These are phyloP conservation scores for Crucibulum laeve DNA, from an alignment of 768 basidiomycete genomes.

Conservation along the genomic window DNA sequence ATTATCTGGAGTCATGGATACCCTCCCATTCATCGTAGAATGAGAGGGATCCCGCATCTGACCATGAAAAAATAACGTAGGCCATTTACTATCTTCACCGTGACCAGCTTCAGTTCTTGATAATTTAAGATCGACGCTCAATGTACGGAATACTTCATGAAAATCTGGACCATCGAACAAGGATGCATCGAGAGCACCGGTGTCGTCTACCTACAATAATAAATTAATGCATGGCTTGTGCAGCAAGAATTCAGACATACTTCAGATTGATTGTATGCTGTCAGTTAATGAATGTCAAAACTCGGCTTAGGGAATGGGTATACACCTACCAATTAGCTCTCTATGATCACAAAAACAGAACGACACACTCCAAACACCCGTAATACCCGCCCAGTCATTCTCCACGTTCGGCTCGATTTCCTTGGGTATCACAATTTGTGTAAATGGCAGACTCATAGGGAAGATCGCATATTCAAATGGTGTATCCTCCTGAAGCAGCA, in stretches of 20 bases:
- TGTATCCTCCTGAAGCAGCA: constrained; percentile 31
- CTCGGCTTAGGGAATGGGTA: constrained; percentile 7
- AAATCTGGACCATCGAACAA: constrained; percentile 50
- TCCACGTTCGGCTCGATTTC: constrained; percentile 30
- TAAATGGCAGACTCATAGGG: constrained; percentile 49
- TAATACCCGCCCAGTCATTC: constrained; percentile 56
- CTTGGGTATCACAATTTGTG: constrained; percentile 43
- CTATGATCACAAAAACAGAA: constrained; percentile 70
- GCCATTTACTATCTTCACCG: constrained; percentile 43
- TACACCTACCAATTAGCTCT: constrained; percentile 53
- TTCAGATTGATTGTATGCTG: constrained; percentile 45
- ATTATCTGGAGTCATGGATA: constrained; percentile 53
- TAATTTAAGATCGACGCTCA: constrained; percentile 43
- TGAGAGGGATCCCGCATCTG: constrained; percentile 37
- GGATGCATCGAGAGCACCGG: constrained; percentile 31
- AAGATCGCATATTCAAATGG: constrained; percentile 30
- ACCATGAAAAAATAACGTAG: constrained; percentile 51
- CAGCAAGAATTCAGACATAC: constrained; percentile 15
- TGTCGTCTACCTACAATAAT: constrained; percentile 7
- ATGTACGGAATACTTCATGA: constrained; percentile 45
- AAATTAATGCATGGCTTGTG: neutral
- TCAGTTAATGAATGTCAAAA: neutral
- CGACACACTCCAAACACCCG: constrained; percentile 56
- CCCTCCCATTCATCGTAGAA: constrained; percentile 47
- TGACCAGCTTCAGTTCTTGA: constrained; percentile 37